Evolutionary conservation across 768 basidiomycete genomes (phyloP), one percentile per base, ranked within the genome.

Genomic region (Scleroderma bovista): DNA sequence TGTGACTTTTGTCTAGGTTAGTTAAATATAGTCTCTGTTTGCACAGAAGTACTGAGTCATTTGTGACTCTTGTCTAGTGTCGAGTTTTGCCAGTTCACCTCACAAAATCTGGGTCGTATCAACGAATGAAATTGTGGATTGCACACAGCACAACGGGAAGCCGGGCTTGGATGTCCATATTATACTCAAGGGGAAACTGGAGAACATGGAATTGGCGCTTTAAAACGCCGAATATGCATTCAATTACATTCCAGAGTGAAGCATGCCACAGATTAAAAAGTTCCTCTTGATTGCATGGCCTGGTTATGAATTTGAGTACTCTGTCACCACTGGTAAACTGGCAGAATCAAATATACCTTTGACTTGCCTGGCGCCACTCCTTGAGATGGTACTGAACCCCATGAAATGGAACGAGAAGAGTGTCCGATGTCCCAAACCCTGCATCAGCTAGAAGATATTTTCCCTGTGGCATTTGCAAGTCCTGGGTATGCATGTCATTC

Each of bases 381-480:
- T 29, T 29, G 5, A 29, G 26, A 29, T 29, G 26, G 9, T 29
- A 29, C 26, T 29, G 26, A 29, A 29, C 26, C 26, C 26, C 26
- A 29, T 9, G 9, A 9, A 5, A 29, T 29, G 26, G 26, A 4
- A 29, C 26, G 4, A 29, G 26, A 29, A 29, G 26, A 29, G 26
- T 29, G 9, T 29, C 26, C 9, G 26, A 29, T 29, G 26, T 29
- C 26, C 26, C 26, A 29, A 29, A 29, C 26, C 26, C 26, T 29
- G 67, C 40, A 36, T 51, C 38, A 2, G 45, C 39, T 36, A 73
- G 57, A 44, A 66, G 71, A 38, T 60, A 71, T 41, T 61, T 64
- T 4, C 65, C 66, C 9, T 24, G 38, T 8, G 69, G 66, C 41
- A 73, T 67, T 0, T 29, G 38, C 39, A 74, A 61, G 51, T 68